Evolutionary conservation across 1,284 basidiomycete genomes (phyloP).

Genomic region (Inonotus hispidus): DNA sequence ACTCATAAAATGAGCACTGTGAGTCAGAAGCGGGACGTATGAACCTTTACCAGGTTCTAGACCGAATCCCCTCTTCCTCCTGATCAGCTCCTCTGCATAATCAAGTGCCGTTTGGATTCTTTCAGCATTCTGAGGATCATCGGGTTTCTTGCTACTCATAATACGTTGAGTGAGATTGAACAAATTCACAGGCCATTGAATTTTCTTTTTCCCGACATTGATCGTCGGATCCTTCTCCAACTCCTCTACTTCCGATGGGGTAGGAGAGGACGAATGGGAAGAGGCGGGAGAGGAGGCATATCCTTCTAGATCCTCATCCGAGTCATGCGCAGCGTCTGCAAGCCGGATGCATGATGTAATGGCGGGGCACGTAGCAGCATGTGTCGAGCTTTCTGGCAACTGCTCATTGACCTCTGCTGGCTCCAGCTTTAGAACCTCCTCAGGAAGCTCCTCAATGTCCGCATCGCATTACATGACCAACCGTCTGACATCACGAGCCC

Average conservation of each 20-base stretch:
- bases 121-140: slow-evolving; percentile 67
- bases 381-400: background rate
- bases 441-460: slow-evolving; percentile 33
- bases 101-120: slow-evolving; percentile 74
- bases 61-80: slow-evolving; percentile 78
- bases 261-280: slow-evolving; percentile 76
- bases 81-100: slow-evolving; percentile 74
- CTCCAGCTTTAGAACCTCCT: slow-evolving; percentile 12
- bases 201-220: slow-evolving; percentile 57
- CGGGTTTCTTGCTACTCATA: slow-evolving; percentile 40
- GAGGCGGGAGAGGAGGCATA: slow-evolving; percentile 59
- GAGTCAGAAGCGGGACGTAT: background rate
- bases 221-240: slow-evolving; percentile 83
- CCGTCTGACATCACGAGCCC: slow-evolving; percentile 54
- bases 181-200: slow-evolving; percentile 76
- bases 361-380: background rate
- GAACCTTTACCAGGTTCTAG: slow-evolving; percentile 67
- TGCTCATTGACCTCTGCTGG: slow-evolving; percentile 1
- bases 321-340: slow-evolving; percentile 45
- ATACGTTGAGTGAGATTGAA: slow-evolving; percentile 73
- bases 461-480: slow-evolving; percentile 48
- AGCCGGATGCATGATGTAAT: slow-evolving; percentile 20
- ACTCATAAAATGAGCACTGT: slow-evolving; percentile 8
- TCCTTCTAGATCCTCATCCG: slow-evolving; percentile 79
- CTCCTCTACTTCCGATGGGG: slow-evolving; percentile 72